A percentile compares a stretch with the other conserved stretches of the same genome.
Conservation (phyloP, 257 asterid species). For the Fraxinus excelsior region DNA sequence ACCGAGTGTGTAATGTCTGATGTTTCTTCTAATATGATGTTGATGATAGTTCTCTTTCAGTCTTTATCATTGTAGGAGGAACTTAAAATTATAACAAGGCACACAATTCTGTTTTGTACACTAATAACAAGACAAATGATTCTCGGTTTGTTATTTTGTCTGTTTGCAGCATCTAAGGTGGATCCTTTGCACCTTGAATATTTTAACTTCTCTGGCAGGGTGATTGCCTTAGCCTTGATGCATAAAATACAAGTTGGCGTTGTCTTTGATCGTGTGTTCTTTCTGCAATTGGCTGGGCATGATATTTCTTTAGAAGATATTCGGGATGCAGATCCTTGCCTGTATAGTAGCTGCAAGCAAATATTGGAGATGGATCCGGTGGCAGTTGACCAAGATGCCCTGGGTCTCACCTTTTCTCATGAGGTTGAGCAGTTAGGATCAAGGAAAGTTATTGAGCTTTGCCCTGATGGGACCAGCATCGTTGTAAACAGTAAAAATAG, state of each 20-base stretch:
- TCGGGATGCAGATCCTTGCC: constrained; percentile 80
- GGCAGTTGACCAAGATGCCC: constrained; percentile 76
- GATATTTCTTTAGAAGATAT: constrained; percentile 73
- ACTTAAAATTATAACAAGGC: constrained; percentile 15
- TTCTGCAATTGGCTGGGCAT: constrained; percentile 72
- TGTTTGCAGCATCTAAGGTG: constrained; percentile 86
- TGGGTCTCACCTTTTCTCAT: constrained; percentile 80
- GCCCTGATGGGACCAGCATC: constrained; percentile 60
- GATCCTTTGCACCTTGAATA: constrained; percentile 89
- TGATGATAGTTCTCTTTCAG: not conserved
- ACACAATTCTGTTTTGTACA: constrained; percentile 22
- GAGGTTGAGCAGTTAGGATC: constrained; percentile 85
- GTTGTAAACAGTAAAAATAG: constrained; percentile 78
- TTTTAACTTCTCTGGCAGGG: constrained; percentile 82
- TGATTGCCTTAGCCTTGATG: constrained; percentile 91
- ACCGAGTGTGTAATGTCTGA: not conserved
- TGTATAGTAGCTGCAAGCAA: constrained; percentile 88
- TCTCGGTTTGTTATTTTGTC: not conserved
- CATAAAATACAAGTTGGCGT: constrained; percentile 91
- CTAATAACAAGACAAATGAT: not conserved
- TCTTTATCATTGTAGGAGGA: constrained; percentile 2
- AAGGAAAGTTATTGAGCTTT: constrained; percentile 75
- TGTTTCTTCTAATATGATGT: not conserved
- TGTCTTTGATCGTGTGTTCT: constrained; percentile 84
- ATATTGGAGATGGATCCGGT: constrained; percentile 88